Evolutionary conservation across 768 basidiomycete genomes (phyloP).

Genomic region (Amanita thiersii): DNA sequence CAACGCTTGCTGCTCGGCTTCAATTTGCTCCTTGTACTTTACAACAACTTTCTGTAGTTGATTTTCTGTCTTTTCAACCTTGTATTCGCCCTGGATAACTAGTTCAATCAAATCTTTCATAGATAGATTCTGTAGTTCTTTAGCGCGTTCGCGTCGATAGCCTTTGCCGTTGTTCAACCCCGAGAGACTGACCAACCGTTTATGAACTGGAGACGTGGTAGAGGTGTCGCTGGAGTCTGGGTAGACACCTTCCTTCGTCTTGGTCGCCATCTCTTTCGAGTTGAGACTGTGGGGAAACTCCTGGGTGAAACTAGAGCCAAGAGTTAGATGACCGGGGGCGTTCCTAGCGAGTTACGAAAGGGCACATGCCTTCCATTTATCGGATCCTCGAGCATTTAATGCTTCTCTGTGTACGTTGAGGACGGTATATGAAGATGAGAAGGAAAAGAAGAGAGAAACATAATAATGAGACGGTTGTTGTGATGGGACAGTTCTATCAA

Average conservation of each 20-base stretch:
- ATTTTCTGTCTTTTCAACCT: constrained; percentile 2
- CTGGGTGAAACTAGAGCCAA: background rate
- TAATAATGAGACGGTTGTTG: background rate
- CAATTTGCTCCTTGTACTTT: constrained; percentile 2
- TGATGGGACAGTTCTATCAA: background rate
- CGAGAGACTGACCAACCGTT: background rate
- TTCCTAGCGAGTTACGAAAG: too few species aligned
- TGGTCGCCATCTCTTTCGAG: background rate
- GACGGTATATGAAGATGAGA: background rate
- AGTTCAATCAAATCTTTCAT: constrained; percentile 3
- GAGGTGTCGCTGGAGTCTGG: background rate
- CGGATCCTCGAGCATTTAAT: too few species aligned
- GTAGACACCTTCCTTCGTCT: background rate
- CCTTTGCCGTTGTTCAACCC: background rate
- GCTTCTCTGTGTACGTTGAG: too few species aligned
- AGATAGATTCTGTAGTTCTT: constrained; percentile 1
- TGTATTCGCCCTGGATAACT: constrained; percentile 1
- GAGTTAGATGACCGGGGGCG: too few species aligned
- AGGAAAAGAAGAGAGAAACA: background rate
- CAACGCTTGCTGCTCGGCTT: background rate
- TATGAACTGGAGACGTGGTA: background rate
- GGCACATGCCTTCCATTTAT: too few species aligned
- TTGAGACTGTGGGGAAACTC: background rate
- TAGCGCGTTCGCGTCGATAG: constrained; percentile 4
- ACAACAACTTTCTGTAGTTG: background rate